Percentiles rank a stretch among this genome's conserved stretches.
Evolutionary conservation across 2,329 filamentous ascomycete species (phyloP).

Genomic region (Pseudogymnoascus sp.): DNA sequence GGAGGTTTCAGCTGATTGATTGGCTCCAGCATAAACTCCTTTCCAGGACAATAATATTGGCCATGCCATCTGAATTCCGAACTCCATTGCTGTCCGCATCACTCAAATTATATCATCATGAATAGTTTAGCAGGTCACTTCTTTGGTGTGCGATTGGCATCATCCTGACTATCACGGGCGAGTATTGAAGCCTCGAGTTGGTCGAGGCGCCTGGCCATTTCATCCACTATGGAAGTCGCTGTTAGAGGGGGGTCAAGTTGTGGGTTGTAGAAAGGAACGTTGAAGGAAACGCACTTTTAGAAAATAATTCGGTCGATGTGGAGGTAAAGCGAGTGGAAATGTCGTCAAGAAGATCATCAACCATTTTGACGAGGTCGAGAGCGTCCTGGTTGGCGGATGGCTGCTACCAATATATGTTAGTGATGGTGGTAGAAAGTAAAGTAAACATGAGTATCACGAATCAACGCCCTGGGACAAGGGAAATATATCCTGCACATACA

Average conservation of each 20-base stretch:
- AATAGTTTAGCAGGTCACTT: neutral
- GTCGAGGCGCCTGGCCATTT: constrained; percentile 83
- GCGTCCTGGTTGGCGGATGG: constrained; percentile 50
- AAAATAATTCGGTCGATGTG: constrained; percentile 79
- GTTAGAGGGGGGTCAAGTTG: constrained; percentile 11
- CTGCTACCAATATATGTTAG: neutral
- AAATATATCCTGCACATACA: neutral
- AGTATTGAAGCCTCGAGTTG: constrained; percentile 49
- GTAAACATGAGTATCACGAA: neutral
- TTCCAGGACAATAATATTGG: neutral
- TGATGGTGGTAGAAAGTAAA: neutral
- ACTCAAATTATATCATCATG: neutral
- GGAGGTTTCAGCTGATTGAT: neutral
- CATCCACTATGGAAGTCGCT: constrained; percentile 62
- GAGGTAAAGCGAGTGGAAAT: constrained; percentile 78
- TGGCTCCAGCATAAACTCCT: neutral
- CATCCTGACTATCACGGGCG: constrained; percentile 4
- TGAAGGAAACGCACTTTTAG: constrained; percentile 56
- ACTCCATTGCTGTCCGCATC: neutral
- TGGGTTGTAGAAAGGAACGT: neutral
- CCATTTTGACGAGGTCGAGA: constrained; percentile 56
- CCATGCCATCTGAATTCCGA: neutral
- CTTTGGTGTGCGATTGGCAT: neutral
- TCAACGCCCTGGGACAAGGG: neutral
- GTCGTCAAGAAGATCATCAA: constrained; percentile 81